Percentiles rank a stretch among this genome's conserved stretches.
These are phyloP conservation scores for Aspergillus aculeatus DNA, from an alignment of 2,329 filamentous ascomycete genomes.

Conservation along the genomic window DNA sequence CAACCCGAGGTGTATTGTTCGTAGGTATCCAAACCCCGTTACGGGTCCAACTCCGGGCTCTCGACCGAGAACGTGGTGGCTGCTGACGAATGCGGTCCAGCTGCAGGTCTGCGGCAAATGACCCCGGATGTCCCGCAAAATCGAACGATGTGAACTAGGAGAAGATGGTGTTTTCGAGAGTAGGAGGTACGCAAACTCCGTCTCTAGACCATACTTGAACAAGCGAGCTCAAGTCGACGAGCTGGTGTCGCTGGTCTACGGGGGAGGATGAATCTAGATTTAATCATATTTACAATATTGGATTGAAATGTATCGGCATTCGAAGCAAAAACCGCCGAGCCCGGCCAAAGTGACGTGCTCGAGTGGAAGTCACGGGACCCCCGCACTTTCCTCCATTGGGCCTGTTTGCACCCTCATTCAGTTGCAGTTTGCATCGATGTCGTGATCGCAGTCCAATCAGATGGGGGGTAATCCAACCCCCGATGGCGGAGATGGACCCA, in stretches of 20 bases:
- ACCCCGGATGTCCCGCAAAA: neutral
- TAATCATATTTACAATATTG: too few relatives aligned
- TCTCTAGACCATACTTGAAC: too few relatives aligned
- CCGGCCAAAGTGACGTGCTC: constrained; percentile 30
- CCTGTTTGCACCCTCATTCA: constrained; percentile 29
- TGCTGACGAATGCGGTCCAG: neutral
- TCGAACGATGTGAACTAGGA: neutral
- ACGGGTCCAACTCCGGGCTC: neutral
- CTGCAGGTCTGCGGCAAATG: neutral
- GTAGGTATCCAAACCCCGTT: neutral
- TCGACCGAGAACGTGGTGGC: neutral
- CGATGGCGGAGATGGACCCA: constrained; percentile 35
- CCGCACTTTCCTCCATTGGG: constrained; percentile 27
- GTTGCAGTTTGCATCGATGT: constrained; percentile 42
- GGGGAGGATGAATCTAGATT: too few relatives aligned
- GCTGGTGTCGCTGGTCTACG: too few relatives aligned
- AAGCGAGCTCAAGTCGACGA: too few relatives aligned
- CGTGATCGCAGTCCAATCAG: constrained; percentile 46
- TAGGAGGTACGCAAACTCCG: too few relatives aligned
- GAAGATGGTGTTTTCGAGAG: neutral
- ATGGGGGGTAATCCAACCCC: constrained; percentile 34
- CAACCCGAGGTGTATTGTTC: too few relatives aligned
- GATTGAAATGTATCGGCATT: neutral
- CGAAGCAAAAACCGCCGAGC: constrained; percentile 24
- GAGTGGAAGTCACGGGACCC: constrained; percentile 28